These are phyloP conservation scores for Claviceps spartinae DNA, from an alignment of 2,329 filamentous ascomycete genomes.

Conservation along the genomic window DNA sequence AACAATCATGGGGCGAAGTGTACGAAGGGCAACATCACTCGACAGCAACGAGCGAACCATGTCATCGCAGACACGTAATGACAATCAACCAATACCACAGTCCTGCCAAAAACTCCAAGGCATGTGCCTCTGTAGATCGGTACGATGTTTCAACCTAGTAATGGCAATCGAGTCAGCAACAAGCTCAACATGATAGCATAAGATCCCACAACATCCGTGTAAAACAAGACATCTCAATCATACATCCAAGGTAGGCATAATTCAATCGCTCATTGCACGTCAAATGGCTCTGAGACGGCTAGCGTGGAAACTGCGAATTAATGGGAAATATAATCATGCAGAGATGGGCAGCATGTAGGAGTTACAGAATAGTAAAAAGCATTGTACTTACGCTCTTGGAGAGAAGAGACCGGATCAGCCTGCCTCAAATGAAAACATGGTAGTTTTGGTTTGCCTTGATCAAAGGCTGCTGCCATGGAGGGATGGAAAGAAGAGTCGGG, in stretches of 20 bases:
- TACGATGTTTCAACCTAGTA: not conserved
- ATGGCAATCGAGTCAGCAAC: not conserved
- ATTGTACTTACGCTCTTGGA: not conserved
- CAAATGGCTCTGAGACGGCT: conserved; percentile 5
- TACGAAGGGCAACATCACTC: too few relatives aligned
- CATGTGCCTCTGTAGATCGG: too few relatives aligned
- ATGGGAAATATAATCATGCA: conserved; percentile 4
- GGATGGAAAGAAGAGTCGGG: not conserved
- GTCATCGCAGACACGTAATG: too few relatives aligned
- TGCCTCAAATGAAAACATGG: not conserved
- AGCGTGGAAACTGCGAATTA: conserved; percentile 6
- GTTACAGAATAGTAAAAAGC: not conserved
- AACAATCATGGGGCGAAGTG: too few relatives aligned
- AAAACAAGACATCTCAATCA: not conserved
- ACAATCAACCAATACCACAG: too few relatives aligned
- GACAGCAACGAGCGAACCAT: too few relatives aligned
- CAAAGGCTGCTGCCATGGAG: not conserved
- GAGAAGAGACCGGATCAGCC: not conserved
- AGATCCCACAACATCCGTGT: not conserved
- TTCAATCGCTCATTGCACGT: conserved; percentile 3
- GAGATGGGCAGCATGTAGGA: not conserved
- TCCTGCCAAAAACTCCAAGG: too few relatives aligned
- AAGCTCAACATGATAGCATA: not conserved
- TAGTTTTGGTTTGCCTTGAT: not conserved
- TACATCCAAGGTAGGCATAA: conserved; percentile 6